Evolutionary conservation across 345 rosid genomes (phyloP).

Genomic region (Gossypium arboreum): DNA sequence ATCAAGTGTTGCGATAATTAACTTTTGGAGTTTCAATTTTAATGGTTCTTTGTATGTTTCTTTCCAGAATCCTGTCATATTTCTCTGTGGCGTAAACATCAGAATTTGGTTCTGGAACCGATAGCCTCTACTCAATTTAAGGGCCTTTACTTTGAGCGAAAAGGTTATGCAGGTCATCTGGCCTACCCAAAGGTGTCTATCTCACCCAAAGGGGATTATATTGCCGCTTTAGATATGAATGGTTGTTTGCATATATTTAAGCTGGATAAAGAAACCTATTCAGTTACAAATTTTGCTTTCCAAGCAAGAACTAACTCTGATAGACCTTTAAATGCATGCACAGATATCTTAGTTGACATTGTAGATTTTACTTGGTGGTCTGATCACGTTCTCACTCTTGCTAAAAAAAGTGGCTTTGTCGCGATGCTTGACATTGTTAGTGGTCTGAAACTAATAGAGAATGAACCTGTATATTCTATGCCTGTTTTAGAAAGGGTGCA

Average conservation of each 20-base stretch:
- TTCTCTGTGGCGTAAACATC: constrained; percentile 63
- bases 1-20: not conserved
- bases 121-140: constrained; percentile 56
- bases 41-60: constrained; percentile 15
- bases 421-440: constrained; percentile 50
- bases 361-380: constrained; percentile 96
- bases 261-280: constrained; percentile 41
- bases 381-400: constrained; percentile 58
- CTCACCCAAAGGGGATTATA: constrained; percentile 59
- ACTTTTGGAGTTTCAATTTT: not conserved
- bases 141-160: constrained; percentile 45
- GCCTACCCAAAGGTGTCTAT: constrained; percentile 72
- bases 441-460: constrained; percentile 51
- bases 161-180: constrained; percentile 34
- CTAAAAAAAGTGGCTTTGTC: constrained; percentile 49
- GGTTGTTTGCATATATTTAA: constrained; percentile 64
- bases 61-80: constrained; percentile 57
- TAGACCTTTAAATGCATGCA: constrained; percentile 16
- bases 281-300: constrained; percentile 34
- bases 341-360: constrained; percentile 39
- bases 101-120: constrained; percentile 36
- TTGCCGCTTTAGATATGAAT: constrained; percentile 63
- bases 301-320: constrained; percentile 31
- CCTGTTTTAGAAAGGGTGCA: constrained; percentile 66
- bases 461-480: constrained; percentile 45